Conservation (phyloP, 495 filamentous ascomycete genomes). For the Cercophora newfieldiana region DNA sequence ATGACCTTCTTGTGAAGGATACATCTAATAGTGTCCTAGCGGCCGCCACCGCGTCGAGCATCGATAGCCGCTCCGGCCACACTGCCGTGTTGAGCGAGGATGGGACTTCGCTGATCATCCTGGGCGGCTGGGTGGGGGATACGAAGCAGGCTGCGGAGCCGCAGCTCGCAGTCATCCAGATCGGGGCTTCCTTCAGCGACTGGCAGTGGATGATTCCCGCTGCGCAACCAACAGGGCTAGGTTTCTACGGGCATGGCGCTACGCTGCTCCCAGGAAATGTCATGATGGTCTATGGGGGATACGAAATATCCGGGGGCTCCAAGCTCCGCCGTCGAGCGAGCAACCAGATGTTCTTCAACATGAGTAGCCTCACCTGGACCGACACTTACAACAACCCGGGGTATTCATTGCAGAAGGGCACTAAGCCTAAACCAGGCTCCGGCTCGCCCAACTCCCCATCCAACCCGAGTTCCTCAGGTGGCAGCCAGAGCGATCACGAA, state of each 20-base stretch:
- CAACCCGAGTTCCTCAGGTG: not conserved
- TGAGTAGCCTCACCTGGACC: conserved; percentile 71
- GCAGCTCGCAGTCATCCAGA: conserved; percentile 71
- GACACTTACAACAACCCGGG: conserved; percentile 64
- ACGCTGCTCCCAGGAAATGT: conserved; percentile 80
- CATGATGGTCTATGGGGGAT: conserved; percentile 88
- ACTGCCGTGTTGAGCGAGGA: conserved; percentile 77
- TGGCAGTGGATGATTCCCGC: conserved; percentile 77
- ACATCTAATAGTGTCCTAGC: not conserved
- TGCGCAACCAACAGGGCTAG: conserved; percentile 47
- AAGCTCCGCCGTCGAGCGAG: not conserved
- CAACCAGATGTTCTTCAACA: conserved; percentile 70
- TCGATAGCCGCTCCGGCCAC: conserved; percentile 85
- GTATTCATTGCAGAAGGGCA: not conserved
- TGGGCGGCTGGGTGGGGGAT: conserved; percentile 92
- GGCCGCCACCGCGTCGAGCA: not conserved
- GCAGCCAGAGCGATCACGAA: not conserved
- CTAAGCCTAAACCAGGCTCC: not conserved
- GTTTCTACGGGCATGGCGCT: conserved; percentile 84
- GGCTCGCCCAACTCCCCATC: not conserved
- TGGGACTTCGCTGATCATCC: conserved; percentile 69
- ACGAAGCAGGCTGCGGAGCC: conserved; percentile 70
- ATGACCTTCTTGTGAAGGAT: conserved; percentile 13
- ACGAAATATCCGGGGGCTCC: conserved; percentile 51
- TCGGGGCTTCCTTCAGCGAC: conserved; percentile 68